A percentile compares a stretch with the other conserved stretches of the same genome.
Conservation (phyloP, 2,329 filamentous ascomycete genomes). For the Coleophoma eucalyptorum region DNA sequence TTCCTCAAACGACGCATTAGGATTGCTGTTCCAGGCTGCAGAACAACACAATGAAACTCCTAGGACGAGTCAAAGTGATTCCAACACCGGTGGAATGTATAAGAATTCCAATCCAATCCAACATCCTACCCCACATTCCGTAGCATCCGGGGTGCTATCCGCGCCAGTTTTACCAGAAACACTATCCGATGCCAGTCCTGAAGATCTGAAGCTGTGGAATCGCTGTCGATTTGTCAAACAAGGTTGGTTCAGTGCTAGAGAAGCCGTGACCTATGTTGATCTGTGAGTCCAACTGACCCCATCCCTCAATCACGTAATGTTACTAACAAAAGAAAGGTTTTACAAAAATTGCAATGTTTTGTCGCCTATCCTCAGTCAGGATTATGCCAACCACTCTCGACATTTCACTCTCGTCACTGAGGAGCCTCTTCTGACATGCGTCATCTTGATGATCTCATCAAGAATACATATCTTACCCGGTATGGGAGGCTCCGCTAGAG, state of each 20-base stretch:
- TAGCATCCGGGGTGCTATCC: conserved; percentile 1
- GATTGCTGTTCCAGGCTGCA: conserved; percentile 47
- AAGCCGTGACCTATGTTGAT: conserved; percentile 49
- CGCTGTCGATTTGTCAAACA: conserved; percentile 48
- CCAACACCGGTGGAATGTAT: conserved; percentile 20
- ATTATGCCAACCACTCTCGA: conserved; percentile 43
- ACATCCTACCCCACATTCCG: conserved; percentile 26
- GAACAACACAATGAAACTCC: conserved; percentile 30
- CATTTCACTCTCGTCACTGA: conserved; percentile 43
- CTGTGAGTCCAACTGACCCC: conserved; percentile 33
- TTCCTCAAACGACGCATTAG: conserved; percentile 48
- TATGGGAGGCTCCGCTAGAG: conserved; percentile 39
- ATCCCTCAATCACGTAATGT: no score
- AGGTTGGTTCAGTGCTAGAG: conserved; percentile 51
- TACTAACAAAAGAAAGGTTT: no score
- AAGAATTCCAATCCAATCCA: conserved; percentile 30
- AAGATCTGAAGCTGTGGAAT: conserved; percentile 41
- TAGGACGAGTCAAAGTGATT: conserved; percentile 21
- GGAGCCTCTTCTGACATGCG: conserved; percentile 48
- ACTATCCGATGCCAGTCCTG: background rate
- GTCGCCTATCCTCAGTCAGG: conserved; percentile 45
- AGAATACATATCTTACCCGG: conserved; percentile 42
- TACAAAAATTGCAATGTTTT: conserved; percentile 46
- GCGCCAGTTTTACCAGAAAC: background rate
- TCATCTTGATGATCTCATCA: conserved; percentile 51